Conservation (phyloP, 2,329 filamentous ascomycete species). For the Alternaria brassicicola region DNA sequence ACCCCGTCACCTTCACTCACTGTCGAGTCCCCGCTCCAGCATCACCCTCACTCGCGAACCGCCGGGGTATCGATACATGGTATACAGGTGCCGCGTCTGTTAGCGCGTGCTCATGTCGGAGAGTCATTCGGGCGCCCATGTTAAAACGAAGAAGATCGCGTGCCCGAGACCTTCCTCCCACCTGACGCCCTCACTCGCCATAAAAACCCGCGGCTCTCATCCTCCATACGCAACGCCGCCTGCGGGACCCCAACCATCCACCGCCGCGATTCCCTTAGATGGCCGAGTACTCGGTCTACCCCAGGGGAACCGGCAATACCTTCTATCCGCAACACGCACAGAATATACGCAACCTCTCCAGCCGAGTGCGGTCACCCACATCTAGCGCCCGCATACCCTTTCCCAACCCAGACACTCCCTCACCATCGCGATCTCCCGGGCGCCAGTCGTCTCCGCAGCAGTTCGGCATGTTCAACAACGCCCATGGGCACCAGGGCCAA, state of each 20-base stretch:
- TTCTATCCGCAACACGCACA: constrained; percentile 63
- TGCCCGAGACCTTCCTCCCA: constrained; percentile 52
- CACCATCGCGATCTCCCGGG: constrained; percentile 64
- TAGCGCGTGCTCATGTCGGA: constrained; percentile 44
- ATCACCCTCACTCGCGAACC: constrained; percentile 20
- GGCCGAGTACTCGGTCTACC: constrained; percentile 70
- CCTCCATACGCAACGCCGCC: constrained; percentile 38
- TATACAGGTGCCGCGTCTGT: constrained; percentile 32
- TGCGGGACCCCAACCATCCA: constrained; percentile 33
- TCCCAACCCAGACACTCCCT: constrained; percentile 58
- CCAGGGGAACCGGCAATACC: constrained; percentile 65
- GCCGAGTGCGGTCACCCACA: constrained; percentile 56
- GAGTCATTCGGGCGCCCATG: constrained; percentile 51
- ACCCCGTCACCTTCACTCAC: constrained; percentile 21
- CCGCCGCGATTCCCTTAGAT: constrained; percentile 59
- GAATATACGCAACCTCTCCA: constrained; percentile 53
- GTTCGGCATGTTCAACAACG: constrained; percentile 74
- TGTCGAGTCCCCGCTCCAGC: constrained; percentile 21
- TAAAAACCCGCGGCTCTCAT: constrained; percentile 32
- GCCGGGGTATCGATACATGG: constrained; percentile 32
- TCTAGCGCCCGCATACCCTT: constrained; percentile 53
- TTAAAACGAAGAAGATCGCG: constrained; percentile 57
- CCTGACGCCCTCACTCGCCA: constrained; percentile 41
- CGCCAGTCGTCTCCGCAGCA: constrained; percentile 56
- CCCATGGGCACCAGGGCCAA: constrained; percentile 68